Evolutionary conservation across 306 rosid species (phyloP).

Genomic region (Inga leiocalycina): DNA sequence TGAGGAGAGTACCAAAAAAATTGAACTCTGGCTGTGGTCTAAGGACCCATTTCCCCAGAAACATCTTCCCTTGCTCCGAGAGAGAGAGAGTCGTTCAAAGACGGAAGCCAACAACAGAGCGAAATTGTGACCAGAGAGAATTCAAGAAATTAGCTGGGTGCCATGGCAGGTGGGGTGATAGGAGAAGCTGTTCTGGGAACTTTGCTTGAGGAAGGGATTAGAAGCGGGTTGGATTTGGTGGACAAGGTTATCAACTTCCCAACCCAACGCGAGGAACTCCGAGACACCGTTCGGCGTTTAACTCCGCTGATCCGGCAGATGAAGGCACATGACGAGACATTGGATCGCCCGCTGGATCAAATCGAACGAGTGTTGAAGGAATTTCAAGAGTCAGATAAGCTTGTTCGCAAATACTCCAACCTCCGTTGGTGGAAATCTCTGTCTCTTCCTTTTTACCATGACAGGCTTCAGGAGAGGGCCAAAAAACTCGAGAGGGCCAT

Average conservation of each 20-base stretch:
- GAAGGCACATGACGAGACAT: background rate
- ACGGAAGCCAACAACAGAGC: background rate
- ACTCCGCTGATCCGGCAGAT: conserved; percentile 23
- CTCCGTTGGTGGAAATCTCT: conserved; percentile 31
- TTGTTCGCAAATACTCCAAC: conserved; percentile 32
- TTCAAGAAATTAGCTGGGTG: background rate
- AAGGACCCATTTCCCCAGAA: background rate
- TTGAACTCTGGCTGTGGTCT: too few species aligned
- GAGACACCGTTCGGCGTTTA: conserved; percentile 6
- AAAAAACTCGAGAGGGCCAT: background rate
- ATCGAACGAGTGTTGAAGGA: background rate
- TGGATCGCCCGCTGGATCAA: conserved; percentile 3
- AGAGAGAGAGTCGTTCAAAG: background rate
- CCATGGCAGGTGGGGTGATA: conserved; percentile 14
- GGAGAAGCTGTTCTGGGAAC: conserved; percentile 31
- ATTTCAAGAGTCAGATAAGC: background rate
- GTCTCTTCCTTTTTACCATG: conserved; percentile 16
- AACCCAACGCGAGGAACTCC: background rate
- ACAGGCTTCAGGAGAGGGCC: background rate
- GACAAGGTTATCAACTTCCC: conserved; percentile 21
- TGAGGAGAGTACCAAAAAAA: too few species aligned
- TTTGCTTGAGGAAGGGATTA: background rate
- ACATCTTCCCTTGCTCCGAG: background rate
- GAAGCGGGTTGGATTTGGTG: background rate
- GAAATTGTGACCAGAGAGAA: background rate